Conservation (phyloP, 2,329 filamentous ascomycete genomes). For the Sordariomycetes sp. region DNA sequence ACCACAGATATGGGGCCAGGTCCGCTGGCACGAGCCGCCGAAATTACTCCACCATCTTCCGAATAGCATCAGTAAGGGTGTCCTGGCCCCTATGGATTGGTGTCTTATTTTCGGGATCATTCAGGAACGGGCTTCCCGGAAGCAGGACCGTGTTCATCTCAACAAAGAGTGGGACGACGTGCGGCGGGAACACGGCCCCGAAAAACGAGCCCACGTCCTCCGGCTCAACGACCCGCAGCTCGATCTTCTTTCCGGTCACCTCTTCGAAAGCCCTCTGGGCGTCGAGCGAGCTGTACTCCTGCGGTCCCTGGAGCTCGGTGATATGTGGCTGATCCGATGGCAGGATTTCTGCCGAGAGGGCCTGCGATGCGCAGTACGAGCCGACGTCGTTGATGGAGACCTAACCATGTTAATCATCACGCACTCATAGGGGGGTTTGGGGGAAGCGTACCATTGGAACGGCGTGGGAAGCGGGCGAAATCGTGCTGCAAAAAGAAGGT, state of each 20-base stretch:
- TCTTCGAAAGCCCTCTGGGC: constrained; percentile 11
- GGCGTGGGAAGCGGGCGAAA: constrained; percentile 13
- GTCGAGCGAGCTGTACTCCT: constrained; percentile 9
- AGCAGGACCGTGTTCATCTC: neutral
- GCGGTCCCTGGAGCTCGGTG: constrained; percentile 11
- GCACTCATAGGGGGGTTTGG: neutral
- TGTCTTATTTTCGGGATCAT: neutral
- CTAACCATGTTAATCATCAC: neutral
- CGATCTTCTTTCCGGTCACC: constrained; percentile 8
- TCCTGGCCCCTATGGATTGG: neutral
- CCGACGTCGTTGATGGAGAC: constrained; percentile 2
- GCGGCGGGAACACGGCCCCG: neutral
- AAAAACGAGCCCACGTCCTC: neutral
- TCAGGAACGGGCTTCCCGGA: neutral
- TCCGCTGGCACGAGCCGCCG: too few species aligned
- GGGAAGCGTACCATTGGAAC: constrained; percentile 17
- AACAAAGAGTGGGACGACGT: neutral
- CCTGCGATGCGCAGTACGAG: neutral
- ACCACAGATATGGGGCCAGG: too few species aligned
- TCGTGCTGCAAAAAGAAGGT: neutral
- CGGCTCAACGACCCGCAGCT: constrained; percentile 11
- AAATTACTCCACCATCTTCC: neutral
- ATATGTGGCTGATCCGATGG: neutral
- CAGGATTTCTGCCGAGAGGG: neutral
- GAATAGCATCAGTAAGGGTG: neutral